phyloP scores from a whole-genome alignment of 352 stramenopile species.

The Phytophthora vignae region DNA sequence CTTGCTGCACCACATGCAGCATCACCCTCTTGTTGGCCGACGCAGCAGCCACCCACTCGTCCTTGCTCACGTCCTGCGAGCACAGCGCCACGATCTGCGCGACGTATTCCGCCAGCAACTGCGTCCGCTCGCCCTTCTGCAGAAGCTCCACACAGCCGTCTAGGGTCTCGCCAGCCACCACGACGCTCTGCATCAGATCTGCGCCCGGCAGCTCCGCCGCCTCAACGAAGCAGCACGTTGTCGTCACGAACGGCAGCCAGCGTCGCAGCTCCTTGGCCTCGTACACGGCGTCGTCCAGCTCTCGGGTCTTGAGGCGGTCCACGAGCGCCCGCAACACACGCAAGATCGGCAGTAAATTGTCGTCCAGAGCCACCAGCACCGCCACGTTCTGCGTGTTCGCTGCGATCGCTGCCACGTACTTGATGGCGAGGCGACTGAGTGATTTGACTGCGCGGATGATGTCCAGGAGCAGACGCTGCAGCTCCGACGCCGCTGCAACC shows the following conservation, averaged over 20 bases:
- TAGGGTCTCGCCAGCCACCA: slow-evolving; percentile 35
- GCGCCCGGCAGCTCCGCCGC: slow-evolving; percentile 34
- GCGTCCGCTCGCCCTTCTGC: slow-evolving; percentile 7
- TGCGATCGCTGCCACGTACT: slow-evolving; percentile 21
- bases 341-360: slow-evolving; percentile 39
- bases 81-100: slow-evolving; percentile 52
- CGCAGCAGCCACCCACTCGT: slow-evolving; percentile 62
- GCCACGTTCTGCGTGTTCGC: slow-evolving; percentile 15
- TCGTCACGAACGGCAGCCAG: slow-evolving; percentile 55
- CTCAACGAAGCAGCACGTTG: slow-evolving; percentile 43
- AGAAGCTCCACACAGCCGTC: slow-evolving; percentile 26
- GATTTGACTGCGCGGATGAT: slow-evolving; percentile 37
- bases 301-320: neutral
- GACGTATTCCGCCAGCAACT: slow-evolving; percentile 44
- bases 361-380: slow-evolving; percentile 34
- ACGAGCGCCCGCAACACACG: slow-evolving; percentile 34
- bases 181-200: slow-evolving; percentile 34
- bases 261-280: slow-evolving; percentile 28
- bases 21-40: slow-evolving; percentile 70
- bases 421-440: slow-evolving; percentile 38
- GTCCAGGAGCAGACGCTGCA: slow-evolving; percentile 6
- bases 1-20: slow-evolving; percentile 57
- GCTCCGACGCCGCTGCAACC: slow-evolving; percentile 2
- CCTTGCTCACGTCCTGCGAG: slow-evolving; percentile 65
- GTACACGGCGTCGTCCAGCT: neutral